phyloP scores from a whole-genome alignment of 2,329 filamentous ascomycete genomes.

The Colletotrichum abscissum region DNA sequence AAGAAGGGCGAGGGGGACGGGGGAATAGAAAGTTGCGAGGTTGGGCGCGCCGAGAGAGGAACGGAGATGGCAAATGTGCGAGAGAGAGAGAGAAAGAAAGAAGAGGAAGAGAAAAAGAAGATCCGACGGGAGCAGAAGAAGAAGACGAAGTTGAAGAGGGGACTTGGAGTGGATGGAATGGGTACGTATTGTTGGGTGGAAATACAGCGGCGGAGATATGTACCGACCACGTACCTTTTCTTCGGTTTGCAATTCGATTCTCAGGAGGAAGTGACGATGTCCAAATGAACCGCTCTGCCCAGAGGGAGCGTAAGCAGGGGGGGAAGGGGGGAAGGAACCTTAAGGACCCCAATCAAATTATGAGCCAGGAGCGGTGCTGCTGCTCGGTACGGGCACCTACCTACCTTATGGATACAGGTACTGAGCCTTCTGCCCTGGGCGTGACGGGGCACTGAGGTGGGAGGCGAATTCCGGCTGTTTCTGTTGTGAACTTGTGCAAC shows the following conservation, averaged over 20 bases:
- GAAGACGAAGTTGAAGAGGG: background rate
- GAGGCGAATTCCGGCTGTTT: background rate
- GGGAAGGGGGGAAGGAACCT: constrained; percentile 2
- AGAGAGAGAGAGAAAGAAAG: background rate
- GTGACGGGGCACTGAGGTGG: background rate
- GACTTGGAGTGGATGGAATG: background rate
- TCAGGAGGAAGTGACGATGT: constrained; percentile 6
- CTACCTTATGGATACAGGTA: background rate
- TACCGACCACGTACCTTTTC: constrained; percentile 6
- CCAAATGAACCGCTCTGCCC: background rate
- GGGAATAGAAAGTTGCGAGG: background rate
- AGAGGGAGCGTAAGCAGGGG: background rate
- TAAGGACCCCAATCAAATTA: background rate
- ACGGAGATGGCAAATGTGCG: background rate
- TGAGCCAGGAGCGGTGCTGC: background rate
- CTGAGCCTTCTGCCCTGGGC: too few relatives aligned
- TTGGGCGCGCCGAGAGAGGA: background rate
- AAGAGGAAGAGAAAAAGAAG: background rate
- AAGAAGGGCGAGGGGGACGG: background rate
- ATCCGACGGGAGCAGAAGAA: background rate
- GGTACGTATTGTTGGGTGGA: constrained; percentile 24
- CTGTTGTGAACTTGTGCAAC: background rate
- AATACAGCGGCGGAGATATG: constrained; percentile 3
- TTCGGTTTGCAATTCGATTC: background rate
- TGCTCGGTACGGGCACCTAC: background rate